Evolutionary conservation across 2,329 filamentous ascomycete species (phyloP).

Genomic region (Tolypocladium guangdongense): DNA sequence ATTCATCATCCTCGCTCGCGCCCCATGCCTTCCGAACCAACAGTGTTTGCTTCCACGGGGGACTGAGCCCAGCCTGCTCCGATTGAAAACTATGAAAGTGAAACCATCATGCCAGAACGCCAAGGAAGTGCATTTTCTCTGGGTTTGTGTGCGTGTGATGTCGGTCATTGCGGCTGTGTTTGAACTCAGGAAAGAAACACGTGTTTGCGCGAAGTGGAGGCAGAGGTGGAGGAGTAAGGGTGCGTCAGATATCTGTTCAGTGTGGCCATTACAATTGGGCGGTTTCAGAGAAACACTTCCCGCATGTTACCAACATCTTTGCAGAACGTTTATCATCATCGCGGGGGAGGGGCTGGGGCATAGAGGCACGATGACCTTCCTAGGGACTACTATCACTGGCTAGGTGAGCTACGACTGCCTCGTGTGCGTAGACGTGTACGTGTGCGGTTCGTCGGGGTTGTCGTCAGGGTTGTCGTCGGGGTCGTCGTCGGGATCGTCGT

Average conservation of each 20-base stretch:
- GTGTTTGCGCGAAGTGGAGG: background rate
- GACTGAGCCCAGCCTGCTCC: conserved; percentile 28
- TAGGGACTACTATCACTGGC: background rate
- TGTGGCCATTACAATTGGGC: background rate
- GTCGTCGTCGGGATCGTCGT: background rate
- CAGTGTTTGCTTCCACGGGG: background rate
- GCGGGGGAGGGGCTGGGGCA: background rate
- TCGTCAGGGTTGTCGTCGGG: background rate
- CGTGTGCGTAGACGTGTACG: background rate
- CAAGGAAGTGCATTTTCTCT: background rate
- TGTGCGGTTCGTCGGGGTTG: conserved; percentile 11
- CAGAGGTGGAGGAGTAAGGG: background rate
- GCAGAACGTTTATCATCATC: background rate
- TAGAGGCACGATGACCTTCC: background rate
- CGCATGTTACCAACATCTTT: background rate
- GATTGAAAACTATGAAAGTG: conserved; percentile 40
- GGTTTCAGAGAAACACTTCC: background rate
- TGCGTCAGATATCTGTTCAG: background rate
- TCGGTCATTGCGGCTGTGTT: background rate
- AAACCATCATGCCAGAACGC: background rate
- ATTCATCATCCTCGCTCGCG: conserved; percentile 5
- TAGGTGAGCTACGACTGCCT: background rate
- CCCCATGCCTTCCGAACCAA: background rate
- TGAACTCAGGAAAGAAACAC: background rate
- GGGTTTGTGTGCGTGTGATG: background rate